Percentiles rank a stretch among this genome's conserved stretches.
These are phyloP conservation scores for Trichocomaceae sp. DNA, from an alignment of 2,329 filamentous ascomycete genomes.

Conservation along the genomic window DNA sequence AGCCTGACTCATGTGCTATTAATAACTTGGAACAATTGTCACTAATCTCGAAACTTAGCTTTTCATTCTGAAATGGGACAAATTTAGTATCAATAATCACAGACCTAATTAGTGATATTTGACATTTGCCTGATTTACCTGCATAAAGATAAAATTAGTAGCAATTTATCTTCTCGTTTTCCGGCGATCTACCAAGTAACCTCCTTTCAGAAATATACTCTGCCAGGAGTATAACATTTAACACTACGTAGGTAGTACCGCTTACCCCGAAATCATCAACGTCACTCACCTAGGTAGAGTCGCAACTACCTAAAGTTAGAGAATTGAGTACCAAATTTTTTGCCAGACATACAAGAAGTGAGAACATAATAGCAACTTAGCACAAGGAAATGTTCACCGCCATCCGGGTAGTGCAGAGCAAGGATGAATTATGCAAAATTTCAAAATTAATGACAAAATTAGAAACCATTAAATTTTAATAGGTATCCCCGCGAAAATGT, in stretches of 20 bases:
- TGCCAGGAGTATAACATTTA: neutral
- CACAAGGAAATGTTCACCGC: neutral
- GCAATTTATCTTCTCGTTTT: neutral
- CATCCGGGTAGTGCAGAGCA: no score
- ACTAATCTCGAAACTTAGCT: neutral
- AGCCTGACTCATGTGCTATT: slow-evolving; percentile 1
- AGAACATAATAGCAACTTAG: no score
- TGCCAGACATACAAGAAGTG: no score
- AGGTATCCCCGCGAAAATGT: neutral
- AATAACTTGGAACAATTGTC: slow-evolving; percentile 1
- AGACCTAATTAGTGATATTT: neutral
- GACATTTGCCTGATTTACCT: neutral
- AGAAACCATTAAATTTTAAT: neutral
- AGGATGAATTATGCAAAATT: neutral
- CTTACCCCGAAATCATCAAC: neutral
- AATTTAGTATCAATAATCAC: slow-evolving; percentile 1
- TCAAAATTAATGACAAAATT: neutral
- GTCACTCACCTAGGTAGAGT: no score
- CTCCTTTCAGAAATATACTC: neutral
- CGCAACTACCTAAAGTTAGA: no score
- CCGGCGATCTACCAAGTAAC: neutral
- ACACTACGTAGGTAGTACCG: no score
- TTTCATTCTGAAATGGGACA: neutral
- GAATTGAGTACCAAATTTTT: no score
- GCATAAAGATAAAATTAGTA: neutral